phyloP scores from a whole-genome alignment of 139 green algal species.

The Axilococcus clingmanii region DNA sequence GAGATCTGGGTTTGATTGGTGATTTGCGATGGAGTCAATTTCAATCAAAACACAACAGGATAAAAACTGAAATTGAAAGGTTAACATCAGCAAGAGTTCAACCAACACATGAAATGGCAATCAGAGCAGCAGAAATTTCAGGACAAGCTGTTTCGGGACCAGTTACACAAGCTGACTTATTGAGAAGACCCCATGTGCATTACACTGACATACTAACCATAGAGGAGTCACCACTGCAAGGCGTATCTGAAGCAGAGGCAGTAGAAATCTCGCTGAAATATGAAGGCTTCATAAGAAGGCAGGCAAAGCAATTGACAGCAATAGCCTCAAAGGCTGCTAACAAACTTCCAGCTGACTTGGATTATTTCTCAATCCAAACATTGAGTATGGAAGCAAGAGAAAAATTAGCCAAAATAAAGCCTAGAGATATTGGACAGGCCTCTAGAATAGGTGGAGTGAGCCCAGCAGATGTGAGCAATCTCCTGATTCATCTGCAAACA shows the following conservation, averaged over 20 bases:
- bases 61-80: conserved; percentile 60
- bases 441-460: conserved; percentile 85
- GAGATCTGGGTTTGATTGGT: conserved; percentile 76
- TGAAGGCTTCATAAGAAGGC: conserved; percentile 83
- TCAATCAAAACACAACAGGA: conserved; percentile 46
- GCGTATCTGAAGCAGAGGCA: conserved; percentile 64
- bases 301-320: conserved; percentile 65
- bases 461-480: conserved; percentile 82
- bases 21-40: conserved; percentile 64
- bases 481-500: conserved; percentile 86
- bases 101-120: conserved; percentile 22
- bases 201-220: conserved; percentile 66
- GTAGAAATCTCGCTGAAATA: conserved; percentile 98
- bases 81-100: conserved; percentile 47
- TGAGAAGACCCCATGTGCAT: conserved; percentile 80
- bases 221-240: conserved; percentile 25
- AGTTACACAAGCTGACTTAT: conserved; percentile 70
- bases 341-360: conserved; percentile 61
- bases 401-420: conserved; percentile 76
- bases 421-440: conserved; percentile 81
- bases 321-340: conserved; percentile 38
- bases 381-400: conserved; percentile 83
- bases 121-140: conserved; percentile 33
- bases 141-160: conserved; percentile 41
- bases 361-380: conserved; percentile 63